Conservation (phyloP, 495 filamentous ascomycete genomes). For the Thermothielavioides terrestris region DNA sequence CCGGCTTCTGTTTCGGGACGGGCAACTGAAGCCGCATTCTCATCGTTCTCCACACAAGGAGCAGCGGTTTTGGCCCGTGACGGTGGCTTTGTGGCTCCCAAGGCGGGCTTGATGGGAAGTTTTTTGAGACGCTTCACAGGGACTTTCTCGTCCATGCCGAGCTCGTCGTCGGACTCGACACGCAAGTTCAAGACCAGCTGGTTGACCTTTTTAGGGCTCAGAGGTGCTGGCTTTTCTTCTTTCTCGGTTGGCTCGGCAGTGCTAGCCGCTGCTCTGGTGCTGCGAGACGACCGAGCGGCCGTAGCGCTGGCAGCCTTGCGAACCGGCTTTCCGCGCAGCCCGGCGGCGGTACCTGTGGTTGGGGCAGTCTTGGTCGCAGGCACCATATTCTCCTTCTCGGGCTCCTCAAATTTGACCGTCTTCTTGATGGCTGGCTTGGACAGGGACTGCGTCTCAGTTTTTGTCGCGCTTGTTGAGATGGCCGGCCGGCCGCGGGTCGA, state of each 20-base stretch:
- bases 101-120: conserved; percentile 33
- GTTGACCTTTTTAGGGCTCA: conserved; percentile 52
- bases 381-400: conserved; percentile 47
- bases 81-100: conserved; percentile 14
- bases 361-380: conserved; percentile 18
- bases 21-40: conserved; percentile 10
- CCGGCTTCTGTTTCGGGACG: conserved; percentile 12
- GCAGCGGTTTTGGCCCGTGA: background rate
- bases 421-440: conserved; percentile 40
- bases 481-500: conserved; percentile 32
- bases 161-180: conserved; percentile 43
- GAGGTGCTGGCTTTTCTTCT: conserved; percentile 22
- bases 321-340: conserved; percentile 21
- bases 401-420: conserved; percentile 48
- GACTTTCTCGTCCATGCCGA: conserved; percentile 42
- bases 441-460: conserved; percentile 20
- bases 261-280: conserved; percentile 5
- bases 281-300: conserved; percentile 8
- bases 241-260: conserved; percentile 6
- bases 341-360: conserved; percentile 5
- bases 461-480: conserved; percentile 14
- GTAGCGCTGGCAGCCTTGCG: conserved; percentile 16
- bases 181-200: conserved; percentile 37
- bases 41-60: conserved; percentile 2
- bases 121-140: conserved; percentile 40